These are phyloP conservation scores for Phalaenopsis equestris DNA, from an alignment of 106 monocot genomes.

Conservation along the genomic window DNA sequence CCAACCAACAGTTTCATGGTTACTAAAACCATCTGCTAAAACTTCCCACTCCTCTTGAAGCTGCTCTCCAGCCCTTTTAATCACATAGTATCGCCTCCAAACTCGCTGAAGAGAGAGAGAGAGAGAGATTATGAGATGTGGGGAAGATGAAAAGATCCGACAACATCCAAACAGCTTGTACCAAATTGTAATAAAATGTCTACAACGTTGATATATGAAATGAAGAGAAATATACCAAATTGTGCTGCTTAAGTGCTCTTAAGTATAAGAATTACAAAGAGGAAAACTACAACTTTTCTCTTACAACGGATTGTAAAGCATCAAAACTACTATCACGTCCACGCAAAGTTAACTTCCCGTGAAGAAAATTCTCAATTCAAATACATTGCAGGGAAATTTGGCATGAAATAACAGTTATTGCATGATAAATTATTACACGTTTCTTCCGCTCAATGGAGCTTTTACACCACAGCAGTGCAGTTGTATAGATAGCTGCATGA, in stretches of 20 bases:
- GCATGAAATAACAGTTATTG: too few relatives aligned
- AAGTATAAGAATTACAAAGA: not conserved
- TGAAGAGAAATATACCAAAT: not conserved
- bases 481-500: too few relatives aligned
- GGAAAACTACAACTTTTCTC: too few relatives aligned
- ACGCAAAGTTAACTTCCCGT: too few relatives aligned
- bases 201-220: not conserved
- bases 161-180: not conserved
- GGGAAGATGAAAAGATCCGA: not conserved
- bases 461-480: too few relatives aligned
- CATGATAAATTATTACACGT: too few relatives aligned
- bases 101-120: slow-evolving; percentile 36
- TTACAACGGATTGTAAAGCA: too few relatives aligned
- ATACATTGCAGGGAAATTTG: too few relatives aligned
- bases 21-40: slow-evolving; percentile 17
- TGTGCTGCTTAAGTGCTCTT: not conserved
- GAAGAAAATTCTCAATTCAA: too few relatives aligned
- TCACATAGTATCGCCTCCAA: slow-evolving; percentile 62
- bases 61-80: slow-evolving; percentile 50
- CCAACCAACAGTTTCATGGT: slow-evolving; percentile 27
- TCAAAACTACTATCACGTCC: too few relatives aligned
- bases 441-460: too few relatives aligned
- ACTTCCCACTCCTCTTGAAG: slow-evolving; percentile 61
- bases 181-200: not conserved
- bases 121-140: not conserved